phyloP scores from a whole-genome alignment of 495 filamentous ascomycete species.

The Hypoxylon perforatum region DNA sequence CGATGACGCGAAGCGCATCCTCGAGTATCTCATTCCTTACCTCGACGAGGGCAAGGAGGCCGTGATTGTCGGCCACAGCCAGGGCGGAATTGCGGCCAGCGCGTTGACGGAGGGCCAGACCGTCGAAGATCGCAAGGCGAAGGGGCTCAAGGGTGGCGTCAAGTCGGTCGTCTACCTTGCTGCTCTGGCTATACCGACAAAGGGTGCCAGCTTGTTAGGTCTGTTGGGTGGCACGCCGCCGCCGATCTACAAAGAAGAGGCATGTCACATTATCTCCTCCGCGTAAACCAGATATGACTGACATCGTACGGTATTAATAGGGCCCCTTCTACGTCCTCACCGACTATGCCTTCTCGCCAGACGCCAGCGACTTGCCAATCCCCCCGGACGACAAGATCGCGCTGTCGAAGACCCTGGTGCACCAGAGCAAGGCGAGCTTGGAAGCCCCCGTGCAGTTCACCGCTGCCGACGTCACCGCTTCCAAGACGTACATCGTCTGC shows the following conservation, averaged over 20 bases:
- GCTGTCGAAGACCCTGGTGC: slow-evolving; percentile 21
- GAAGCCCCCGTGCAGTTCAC: slow-evolving; percentile 25
- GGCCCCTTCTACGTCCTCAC: slow-evolving; percentile 37
- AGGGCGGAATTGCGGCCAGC: slow-evolving; percentile 43
- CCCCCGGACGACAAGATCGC: slow-evolving; percentile 12
- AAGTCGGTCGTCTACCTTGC: slow-evolving; percentile 51
- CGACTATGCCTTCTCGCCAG: slow-evolving; percentile 9
- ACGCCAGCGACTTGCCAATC: background rate
- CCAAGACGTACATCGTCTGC: slow-evolving; percentile 43
- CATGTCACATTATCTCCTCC: slow-evolving; percentile 5
- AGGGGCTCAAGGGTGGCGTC: slow-evolving; percentile 50
- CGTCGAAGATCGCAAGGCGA: slow-evolving; percentile 43
- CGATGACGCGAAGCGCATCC: slow-evolving; percentile 36
- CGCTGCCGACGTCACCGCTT: slow-evolving; percentile 35
- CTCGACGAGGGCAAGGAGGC: slow-evolving; percentile 44
- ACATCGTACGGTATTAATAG: slow-evolving; percentile 5
- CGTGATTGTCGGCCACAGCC: slow-evolving; percentile 43
- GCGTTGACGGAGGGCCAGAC: slow-evolving; percentile 43
- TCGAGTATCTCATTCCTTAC: slow-evolving; percentile 26
- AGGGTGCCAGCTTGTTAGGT: slow-evolving; percentile 18
- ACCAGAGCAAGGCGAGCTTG: slow-evolving; percentile 37
- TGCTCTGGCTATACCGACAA: slow-evolving; percentile 27
- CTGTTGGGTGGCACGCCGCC: slow-evolving; percentile 29
- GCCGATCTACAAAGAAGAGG: slow-evolving; percentile 32
- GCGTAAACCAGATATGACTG: background rate